Percentiles rank a stretch among this genome's conserved stretches.
phyloP scores from a whole-genome alignment of 164 flowering plant species.

The Berberis vulgaris region DNA sequence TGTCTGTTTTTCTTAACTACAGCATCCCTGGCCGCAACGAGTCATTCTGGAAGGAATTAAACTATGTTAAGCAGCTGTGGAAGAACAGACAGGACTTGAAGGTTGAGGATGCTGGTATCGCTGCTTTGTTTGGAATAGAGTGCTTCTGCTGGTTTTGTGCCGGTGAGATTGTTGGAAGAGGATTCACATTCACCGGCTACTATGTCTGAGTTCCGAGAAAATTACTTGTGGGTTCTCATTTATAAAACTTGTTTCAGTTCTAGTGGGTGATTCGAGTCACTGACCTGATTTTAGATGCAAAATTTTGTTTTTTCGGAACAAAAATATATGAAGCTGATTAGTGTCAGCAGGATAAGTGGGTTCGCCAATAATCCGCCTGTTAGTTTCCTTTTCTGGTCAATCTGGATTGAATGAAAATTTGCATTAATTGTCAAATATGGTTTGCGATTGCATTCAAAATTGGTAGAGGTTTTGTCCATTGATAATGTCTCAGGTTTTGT shows the following conservation, averaged over 20 bases:
- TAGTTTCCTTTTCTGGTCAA: background rate
- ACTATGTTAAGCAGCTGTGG: constrained; percentile 5
- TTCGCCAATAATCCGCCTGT: background rate
- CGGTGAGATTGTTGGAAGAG: constrained; percentile 9
- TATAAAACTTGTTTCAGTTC: background rate
- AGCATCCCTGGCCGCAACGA: constrained; percentile 7
- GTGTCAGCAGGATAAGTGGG: constrained; percentile 1
- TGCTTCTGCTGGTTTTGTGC: constrained; percentile 10
- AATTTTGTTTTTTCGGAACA: background rate
- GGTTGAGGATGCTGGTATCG: constrained; percentile 9
- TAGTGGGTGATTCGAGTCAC: background rate
- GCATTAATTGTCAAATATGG: too few relatives aligned
- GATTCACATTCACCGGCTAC: constrained; percentile 11
- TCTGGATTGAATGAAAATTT: background rate
- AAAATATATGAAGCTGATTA: background rate
- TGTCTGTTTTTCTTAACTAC: background rate
- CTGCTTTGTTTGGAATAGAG: constrained; percentile 6
- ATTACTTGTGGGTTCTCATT: background rate
- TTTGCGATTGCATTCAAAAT: too few relatives aligned
- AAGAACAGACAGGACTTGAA: constrained; percentile 4
- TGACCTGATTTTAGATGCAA: background rate
- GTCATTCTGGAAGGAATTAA: constrained; percentile 7
- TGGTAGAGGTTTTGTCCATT: too few relatives aligned
- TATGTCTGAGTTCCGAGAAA: constrained; percentile 1
- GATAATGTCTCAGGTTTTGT: too few relatives aligned